Conservation (phyloP, 495 filamentous ascomycete species). For the Aspergillus taichungensis region DNA sequence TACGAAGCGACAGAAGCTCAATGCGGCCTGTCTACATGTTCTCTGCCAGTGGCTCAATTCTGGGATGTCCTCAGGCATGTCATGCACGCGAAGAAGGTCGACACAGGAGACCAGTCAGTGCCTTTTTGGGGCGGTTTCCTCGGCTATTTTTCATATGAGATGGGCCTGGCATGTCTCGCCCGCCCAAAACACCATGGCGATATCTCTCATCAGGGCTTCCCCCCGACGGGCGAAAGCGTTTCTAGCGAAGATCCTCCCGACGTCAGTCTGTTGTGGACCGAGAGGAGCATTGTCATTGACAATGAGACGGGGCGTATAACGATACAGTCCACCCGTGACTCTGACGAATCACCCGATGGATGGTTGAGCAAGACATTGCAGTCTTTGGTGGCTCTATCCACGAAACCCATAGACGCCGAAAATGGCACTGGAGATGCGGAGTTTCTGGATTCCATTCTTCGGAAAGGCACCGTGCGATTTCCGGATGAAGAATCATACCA, state of each 20-base stretch:
- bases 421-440: conserved; percentile 9
- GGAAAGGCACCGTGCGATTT: conserved; percentile 21
- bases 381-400: conserved; percentile 4
- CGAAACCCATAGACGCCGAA: background rate
- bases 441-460: conserved; percentile 26
- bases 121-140: conserved; percentile 87
- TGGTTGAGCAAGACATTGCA: conserved; percentile 34
- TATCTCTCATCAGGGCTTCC: background rate
- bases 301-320: conserved; percentile 51
- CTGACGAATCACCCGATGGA: conserved; percentile 21
- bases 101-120: conserved; percentile 27
- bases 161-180: conserved; percentile 51
- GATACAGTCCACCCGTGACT: conserved; percentile 50
- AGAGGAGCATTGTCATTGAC: conserved; percentile 74
- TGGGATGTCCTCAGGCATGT: conserved; percentile 42
- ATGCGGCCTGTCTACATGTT: conserved; percentile 8
- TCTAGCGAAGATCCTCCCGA: conserved; percentile 51
- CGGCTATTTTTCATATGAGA: conserved; percentile 85
- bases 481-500: conserved; percentile 52
- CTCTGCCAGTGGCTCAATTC: conserved; percentile 23
- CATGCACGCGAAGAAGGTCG: conserved; percentile 44
- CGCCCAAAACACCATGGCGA: conserved; percentile 18
- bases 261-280: conserved; percentile 66
- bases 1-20: background rate
- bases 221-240: background rate